Base-by-base conservation (phyloP, 108 stramenopile species). In the Epithemia pelagica region DNA sequence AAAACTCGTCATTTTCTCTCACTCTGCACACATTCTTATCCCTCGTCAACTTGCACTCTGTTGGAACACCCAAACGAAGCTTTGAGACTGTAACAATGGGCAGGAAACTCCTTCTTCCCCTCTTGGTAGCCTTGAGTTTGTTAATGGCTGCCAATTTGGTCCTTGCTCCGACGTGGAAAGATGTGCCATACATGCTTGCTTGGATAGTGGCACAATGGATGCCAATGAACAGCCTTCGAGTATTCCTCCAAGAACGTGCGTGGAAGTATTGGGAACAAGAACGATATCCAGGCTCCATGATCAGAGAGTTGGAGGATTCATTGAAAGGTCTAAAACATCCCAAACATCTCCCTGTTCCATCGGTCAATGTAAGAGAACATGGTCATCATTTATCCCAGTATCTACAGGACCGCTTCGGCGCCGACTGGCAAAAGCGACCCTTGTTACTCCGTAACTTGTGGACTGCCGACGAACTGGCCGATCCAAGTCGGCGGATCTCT, bases 341-440 rank as follows among this genome's bases (percentile, higher is more conserved):
- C 27, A n/a, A n/a, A n/a, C n/a, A n/a, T n/a, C n/a, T n/a, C n/a
- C n/a, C n/a, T n/a, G 71, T 79, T 62, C 70, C 78, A 2, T 59
- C 61, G n/a, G 32, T 74, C 32, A 46, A 67, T 52, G 62, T 74
- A 7, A 63, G 59, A 58, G 26, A 71, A 8, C 56, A 51, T 37
- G 2, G n/a, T 30, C 28, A 5, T 26, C 30, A 46, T 28, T 0
- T 58, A 24, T 25, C 24, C 25, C 61, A 1, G 0, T 67, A 69
- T 63, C 56, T 82, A 0, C 62, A 76, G 32, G 24, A 59, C 24
- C 73, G 53, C 19, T 76, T 73, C 58, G 82, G 82, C 0, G 23
- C 22, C 0, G 71, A 78, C 60, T 85, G 83, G 83, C 56, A 64
- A 62, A 55, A 66, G 46, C 66, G 71, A 0, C 83, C 83, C 0